Conservation (phyloP, 306 rosid genomes). For the Acacia confusa region DNA sequence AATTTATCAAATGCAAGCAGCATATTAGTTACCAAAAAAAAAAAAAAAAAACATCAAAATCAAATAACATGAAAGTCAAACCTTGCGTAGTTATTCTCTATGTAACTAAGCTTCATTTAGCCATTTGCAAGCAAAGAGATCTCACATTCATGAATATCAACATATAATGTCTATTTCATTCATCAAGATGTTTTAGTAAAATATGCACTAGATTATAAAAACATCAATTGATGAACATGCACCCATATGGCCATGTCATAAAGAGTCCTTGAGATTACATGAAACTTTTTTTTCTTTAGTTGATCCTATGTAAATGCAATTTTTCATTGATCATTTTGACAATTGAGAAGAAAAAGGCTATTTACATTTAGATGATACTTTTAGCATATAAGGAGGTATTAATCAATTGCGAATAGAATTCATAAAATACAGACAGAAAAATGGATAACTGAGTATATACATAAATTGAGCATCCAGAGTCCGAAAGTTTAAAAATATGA, state of each 20-base stretch:
- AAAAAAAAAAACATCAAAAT: background rate
- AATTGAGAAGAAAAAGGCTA: background rate
- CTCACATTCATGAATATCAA: background rate
- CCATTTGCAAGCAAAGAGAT: background rate
- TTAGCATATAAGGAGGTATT: background rate
- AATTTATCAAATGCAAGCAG: conserved; percentile 9
- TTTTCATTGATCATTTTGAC: background rate
- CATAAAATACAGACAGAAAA: background rate
- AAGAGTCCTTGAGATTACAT: background rate
- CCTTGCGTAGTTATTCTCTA: background rate
- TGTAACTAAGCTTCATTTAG: background rate
- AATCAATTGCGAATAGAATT: background rate
- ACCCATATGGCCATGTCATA: background rate
- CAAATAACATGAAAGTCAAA: conserved; percentile 1
- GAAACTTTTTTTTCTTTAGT: background rate
- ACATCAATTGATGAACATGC: background rate
- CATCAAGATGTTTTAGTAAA: background rate
- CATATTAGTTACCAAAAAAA: background rate
- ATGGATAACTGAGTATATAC: background rate
- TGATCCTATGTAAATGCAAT: background rate
- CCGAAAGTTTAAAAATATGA: background rate
- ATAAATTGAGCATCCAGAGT: background rate
- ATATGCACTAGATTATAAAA: background rate
- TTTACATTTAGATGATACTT: background rate
- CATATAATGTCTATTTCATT: background rate